Evolutionary conservation across 179 eudicot genomes (phyloP).

Genomic region (Nepenthes alata): DNA sequence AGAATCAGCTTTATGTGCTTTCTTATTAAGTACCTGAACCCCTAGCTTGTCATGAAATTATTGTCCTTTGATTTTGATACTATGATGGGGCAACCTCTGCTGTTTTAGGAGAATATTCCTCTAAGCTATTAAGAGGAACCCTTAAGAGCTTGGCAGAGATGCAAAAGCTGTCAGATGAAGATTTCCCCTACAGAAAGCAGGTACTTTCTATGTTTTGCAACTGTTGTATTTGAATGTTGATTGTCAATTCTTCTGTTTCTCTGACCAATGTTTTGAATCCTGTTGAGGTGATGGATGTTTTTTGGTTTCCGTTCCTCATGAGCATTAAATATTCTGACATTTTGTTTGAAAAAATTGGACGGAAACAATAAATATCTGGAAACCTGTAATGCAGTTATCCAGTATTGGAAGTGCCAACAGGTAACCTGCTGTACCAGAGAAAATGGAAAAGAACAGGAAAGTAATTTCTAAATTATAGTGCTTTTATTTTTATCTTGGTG

Average conservation of each 20-base stretch:
- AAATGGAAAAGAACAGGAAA: too few species aligned
- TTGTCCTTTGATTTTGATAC: not conserved
- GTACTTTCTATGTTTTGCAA: constrained; percentile 18
- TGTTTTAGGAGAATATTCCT: constrained; percentile 47
- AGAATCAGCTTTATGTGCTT: not conserved
- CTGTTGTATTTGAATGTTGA: not conserved
- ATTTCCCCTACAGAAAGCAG: constrained; percentile 73
- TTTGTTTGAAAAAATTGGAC: too few species aligned
- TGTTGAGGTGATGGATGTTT: not conserved
- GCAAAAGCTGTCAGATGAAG: constrained; percentile 71
- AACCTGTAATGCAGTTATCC: too few species aligned
- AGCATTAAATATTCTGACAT: too few species aligned
- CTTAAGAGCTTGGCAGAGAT: constrained; percentile 60
- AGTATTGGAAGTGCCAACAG: too few species aligned
- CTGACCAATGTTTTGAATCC: not conserved
- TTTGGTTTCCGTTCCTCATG: too few species aligned
- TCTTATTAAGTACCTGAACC: not conserved
- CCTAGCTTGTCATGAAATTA: not conserved
- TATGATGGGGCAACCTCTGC: not conserved
- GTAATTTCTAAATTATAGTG: too few species aligned
- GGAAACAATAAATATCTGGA: too few species aligned
- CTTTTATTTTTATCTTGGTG: too few species aligned
- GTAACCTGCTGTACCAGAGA: too few species aligned
- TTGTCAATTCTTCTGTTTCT: not conserved
- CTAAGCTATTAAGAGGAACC: constrained; percentile 42